Conservation (phyloP, 106 monocot species). For the Chionographis japonica region DNA sequence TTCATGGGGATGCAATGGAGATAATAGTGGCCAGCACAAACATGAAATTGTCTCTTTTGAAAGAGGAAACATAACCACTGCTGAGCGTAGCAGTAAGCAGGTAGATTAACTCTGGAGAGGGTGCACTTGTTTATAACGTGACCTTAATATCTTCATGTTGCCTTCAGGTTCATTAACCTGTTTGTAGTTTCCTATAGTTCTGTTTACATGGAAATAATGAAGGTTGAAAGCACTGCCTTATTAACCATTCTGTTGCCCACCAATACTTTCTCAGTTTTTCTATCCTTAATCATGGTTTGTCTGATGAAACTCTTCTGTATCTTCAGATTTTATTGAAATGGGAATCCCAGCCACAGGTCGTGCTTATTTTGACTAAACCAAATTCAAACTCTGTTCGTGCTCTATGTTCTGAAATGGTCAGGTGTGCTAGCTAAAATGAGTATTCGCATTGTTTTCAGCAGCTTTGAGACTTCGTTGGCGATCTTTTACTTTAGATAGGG, state of each 20-base stretch:
- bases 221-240: too few species aligned
- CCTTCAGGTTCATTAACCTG: neutral
- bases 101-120: slow-evolving; percentile 22
- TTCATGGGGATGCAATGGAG: slow-evolving; percentile 92
- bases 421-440: slow-evolving; percentile 42
- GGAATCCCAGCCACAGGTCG: slow-evolving; percentile 89
- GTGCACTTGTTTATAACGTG: neutral
- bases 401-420: slow-evolving; percentile 84
- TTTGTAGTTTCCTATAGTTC: too few species aligned
- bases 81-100: slow-evolving; percentile 90
- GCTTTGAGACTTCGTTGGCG: neutral
- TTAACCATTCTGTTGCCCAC: too few species aligned
- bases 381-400: slow-evolving; percentile 75
- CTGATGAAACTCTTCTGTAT: slow-evolving; percentile 7
- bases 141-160: slow-evolving; percentile 4
- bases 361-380: slow-evolving; percentile 90
- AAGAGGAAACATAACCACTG: slow-evolving; percentile 87
- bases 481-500: neutral
- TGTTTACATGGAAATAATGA: too few species aligned
- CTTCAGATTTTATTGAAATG: slow-evolving; percentile 95
- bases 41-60: slow-evolving; percentile 96
- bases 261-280: too few species aligned
- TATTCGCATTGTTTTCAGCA: neutral
- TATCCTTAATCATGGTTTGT: too few species aligned
- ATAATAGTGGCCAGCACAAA: slow-evolving; percentile 85